Base-by-base conservation (phyloP, 2,329 filamentous ascomycete species). In the Colletotrichum melonis region DNA sequence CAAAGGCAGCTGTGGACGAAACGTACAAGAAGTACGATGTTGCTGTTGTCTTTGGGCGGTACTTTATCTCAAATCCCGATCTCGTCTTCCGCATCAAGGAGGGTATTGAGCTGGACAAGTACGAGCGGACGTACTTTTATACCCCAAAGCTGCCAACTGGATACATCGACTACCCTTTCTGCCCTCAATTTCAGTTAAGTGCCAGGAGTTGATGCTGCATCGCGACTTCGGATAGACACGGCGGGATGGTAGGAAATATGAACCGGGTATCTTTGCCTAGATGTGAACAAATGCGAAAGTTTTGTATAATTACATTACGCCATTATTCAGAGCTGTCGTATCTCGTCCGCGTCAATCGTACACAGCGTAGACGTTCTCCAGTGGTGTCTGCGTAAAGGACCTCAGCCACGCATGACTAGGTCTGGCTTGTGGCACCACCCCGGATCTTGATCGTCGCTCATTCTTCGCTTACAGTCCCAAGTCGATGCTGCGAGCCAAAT, bases 31-130 rank as follows among this genome's bases (percentile, higher is more conserved):
- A 76, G 35, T 78, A 77, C 65, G 75, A 82, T 32, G 76, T 81
- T 2, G 74, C 73, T 0, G 72, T 80, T 22, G 75, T 76, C 16
- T 81, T 84, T 69, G 81, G 82, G 0, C 76, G 81, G n/a, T 79
- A 78, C 68, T 83, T 80, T 52, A 79, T 81, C 6, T 79, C 81
- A 2, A 84, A 82, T 26, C 82, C 81, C 0, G 81, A 83, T 7
- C 69, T 83, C 5, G 77, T 79, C 11, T 81, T 76, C 73, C 69
- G 80, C 7, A 74, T 82, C 63, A 76, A 76, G 67, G 70, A 78
- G 68, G 76, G 74, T 22, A 62, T 81, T n/a, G 63, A 72, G 5
- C 67, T 81, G 7, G 74, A 74, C 32, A 77, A 76, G 26, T 81
- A 81, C 55, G 77, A 81, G 28, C 74, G 80, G 5, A 54, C 63